Base-by-base conservation (phyloP, 2,329 filamentous ascomycete species). In the Blastomyces parvus region DNA sequence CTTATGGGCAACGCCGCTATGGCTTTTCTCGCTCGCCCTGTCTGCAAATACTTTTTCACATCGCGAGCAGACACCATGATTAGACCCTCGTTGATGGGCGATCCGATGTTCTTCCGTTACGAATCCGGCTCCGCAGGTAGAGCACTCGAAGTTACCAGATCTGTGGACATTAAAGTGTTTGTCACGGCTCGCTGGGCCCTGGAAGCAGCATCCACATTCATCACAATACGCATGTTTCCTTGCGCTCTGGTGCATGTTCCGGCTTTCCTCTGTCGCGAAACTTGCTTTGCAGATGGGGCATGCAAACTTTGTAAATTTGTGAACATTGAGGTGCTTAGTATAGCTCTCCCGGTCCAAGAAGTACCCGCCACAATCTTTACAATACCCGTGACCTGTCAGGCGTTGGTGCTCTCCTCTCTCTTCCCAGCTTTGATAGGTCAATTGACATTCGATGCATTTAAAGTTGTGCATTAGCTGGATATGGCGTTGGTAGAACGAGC, bases 361-460 rank as follows among this genome's bases (percentile, higher is more conserved):
- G 53, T 63, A 67, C 55, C 65, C 60, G 46, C 63, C 62, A 58
- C 66, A 67, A 8, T 33, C 9, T 33, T 59, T 61, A 52, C 66
- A 67, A 27, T 64, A 65, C 14, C 62, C 62, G 36, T 67, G 66
- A 8, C 44, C 36, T 3, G 63, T 63, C 8, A 46, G 17, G 30
- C 62, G 36, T 52, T 67, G 65, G 48, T 67, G 66, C 22, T 59
- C 14, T 27, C 7, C 36, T 13, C 64, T 33, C 25, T 64, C 61
- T 3, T 62, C 60, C 13, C 30, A 13, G 25, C 19, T 63, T n/a
- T 56, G 40, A 53, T 59, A 63, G 11, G 30, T 25, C 30, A 60
- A 14, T 22, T 9, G 27, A 19, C 66, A 67, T 7, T 13, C 40
- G n/a, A 59, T 30, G 33, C 66, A 67, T 27, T 52, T 61, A 48